Evolutionary conservation across 305 asterid species (phyloP).

Genomic region (Coffea humblotiana): DNA sequence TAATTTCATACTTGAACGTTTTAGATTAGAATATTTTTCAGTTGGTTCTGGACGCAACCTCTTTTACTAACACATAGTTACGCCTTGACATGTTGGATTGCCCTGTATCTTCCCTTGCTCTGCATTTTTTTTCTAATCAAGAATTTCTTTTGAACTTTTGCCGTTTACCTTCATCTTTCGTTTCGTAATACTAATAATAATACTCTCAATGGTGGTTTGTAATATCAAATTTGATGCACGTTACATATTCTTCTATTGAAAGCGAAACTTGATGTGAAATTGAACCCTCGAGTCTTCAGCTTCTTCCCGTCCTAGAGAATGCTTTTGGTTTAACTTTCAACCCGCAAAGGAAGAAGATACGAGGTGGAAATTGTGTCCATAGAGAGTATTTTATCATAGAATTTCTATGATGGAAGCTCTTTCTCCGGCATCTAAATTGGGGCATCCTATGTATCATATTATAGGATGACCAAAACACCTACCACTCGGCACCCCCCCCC

Average conservation of each 20-base stretch:
- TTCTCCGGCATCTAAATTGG: too few species aligned
- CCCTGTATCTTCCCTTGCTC: constrained; percentile 19
- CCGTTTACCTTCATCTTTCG: not conserved
- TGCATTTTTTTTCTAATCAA: not conserved
- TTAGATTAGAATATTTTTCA: constrained; percentile 18
- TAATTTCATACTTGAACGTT: constrained; percentile 24
- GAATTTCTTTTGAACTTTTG: not conserved
- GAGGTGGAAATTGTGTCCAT: too few species aligned
- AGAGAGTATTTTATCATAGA: too few species aligned
- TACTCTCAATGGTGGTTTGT: too few species aligned
- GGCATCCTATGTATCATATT: too few species aligned
- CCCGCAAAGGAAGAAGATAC: too few species aligned
- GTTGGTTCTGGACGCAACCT: constrained; percentile 21
- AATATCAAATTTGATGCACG: not conserved
- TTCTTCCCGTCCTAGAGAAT: too few species aligned
- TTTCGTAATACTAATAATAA: not conserved
- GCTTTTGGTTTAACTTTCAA: too few species aligned
- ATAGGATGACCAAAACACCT: too few species aligned
- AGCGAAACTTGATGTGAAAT: not conserved
- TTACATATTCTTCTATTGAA: not conserved
- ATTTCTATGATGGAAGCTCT: too few species aligned
- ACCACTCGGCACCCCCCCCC: not conserved
- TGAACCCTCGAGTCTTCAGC: too few species aligned
- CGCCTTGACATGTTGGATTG: constrained; percentile 22
- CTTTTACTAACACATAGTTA: constrained; percentile 23